Evolutionary conservation across 2,329 filamentous ascomycete species (phyloP).

Genomic region (Penicillium psychrosexuale): DNA sequence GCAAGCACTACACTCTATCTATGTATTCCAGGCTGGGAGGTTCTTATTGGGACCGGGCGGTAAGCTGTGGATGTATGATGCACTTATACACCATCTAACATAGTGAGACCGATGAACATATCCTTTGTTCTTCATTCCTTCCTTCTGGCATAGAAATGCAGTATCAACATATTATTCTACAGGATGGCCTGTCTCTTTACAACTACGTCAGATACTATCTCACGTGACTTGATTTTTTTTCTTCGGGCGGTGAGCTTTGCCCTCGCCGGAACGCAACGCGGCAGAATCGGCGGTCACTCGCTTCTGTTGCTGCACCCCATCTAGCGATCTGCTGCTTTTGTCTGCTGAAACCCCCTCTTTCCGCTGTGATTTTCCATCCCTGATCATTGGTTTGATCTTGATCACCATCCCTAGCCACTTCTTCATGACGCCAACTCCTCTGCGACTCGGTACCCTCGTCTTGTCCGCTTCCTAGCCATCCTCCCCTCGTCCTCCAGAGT

Average conservation of each 20-base stretch:
- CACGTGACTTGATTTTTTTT: constrained; percentile 22
- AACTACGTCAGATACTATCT: constrained; percentile 19
- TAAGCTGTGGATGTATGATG: not conserved
- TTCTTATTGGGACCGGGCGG: not conserved
- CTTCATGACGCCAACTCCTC: constrained; percentile 35
- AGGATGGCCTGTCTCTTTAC: not conserved
- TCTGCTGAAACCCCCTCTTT: constrained; percentile 12
- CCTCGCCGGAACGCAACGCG: constrained; percentile 18
- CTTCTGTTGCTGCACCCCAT: constrained; percentile 28
- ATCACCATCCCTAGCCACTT: constrained; percentile 12
- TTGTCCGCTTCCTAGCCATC: constrained; percentile 35
- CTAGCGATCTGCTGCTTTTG: constrained; percentile 20
- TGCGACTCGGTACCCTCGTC: constrained; percentile 32
- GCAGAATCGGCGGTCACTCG: constrained; percentile 27
- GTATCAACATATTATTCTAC: not conserved
- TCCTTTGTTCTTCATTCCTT: not conserved
- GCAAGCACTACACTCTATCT: not conserved
- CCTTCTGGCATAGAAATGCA: not conserved
- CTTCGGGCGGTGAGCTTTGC: constrained; percentile 23
- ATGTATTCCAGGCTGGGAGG: not conserved
- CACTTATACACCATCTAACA: not conserved
- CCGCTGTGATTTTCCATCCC: constrained; percentile 14
- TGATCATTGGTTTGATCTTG: constrained; percentile 13
- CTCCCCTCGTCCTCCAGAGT: constrained; percentile 25
- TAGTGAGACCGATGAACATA: not conserved